Conservation (phyloP, 495 filamentous ascomycete genomes). For the Aspergillus saccharolyticus region DNA sequence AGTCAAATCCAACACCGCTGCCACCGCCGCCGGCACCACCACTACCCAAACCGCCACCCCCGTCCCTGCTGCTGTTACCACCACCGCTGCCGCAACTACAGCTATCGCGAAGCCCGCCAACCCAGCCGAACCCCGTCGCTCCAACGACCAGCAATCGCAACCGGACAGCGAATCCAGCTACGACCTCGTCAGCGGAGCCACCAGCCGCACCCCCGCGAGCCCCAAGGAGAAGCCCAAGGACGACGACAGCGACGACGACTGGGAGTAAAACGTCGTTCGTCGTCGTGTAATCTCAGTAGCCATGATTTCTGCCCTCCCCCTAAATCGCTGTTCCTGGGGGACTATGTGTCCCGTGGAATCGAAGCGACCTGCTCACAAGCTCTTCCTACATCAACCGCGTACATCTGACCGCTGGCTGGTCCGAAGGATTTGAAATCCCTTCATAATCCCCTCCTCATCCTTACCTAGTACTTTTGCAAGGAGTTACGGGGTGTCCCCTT, state of each 20-base stretch:
- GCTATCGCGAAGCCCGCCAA: slow-evolving; percentile 53
- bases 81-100: slow-evolving; percentile 34
- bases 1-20: slow-evolving; percentile 22
- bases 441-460: no score
- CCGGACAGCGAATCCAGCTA: slow-evolving; percentile 90
- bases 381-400: background rate
- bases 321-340: background rate
- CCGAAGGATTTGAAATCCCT: slow-evolving; percentile 2
- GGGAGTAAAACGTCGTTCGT: slow-evolving; percentile 62
- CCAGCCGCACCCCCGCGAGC: slow-evolving; percentile 71
- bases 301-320: background rate
- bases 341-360: no score
- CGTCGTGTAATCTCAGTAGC: background rate
- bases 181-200: slow-evolving; percentile 82
- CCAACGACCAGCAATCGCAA: slow-evolving; percentile 78
- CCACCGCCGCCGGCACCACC: background rate
- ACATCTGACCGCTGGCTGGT: slow-evolving; percentile 19
- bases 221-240: slow-evolving; percentile 61
- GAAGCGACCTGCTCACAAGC: no score
- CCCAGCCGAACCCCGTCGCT: slow-evolving; percentile 64
- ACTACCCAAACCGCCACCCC: slow-evolving; percentile 14
- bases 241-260: slow-evolving; percentile 68
- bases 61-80: slow-evolving; percentile 8
- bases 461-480: slow-evolving; percentile 5
- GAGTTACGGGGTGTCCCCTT: slow-evolving; percentile 10